Evolutionary conservation across 495 filamentous ascomycete genomes (phyloP).

Genomic region (Penicillium canariense): DNA sequence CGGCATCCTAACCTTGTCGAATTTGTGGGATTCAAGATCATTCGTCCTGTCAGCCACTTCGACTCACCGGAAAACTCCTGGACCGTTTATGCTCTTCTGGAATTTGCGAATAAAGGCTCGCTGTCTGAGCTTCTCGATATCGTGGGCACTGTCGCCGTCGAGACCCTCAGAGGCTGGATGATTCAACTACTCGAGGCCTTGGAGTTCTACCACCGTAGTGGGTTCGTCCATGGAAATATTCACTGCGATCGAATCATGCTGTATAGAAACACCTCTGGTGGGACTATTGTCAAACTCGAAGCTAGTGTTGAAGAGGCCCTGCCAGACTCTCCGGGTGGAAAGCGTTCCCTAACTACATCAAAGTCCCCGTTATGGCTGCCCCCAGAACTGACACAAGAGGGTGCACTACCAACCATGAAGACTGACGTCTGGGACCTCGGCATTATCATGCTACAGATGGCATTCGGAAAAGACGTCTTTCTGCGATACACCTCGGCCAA

Average conservation of each 20-base stretch:
- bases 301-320: constrained; percentile 44
- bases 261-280: constrained; percentile 37
- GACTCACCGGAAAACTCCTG: constrained; percentile 48
- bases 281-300: constrained; percentile 45
- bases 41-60: constrained; percentile 33
- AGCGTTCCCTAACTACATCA: constrained; percentile 53
- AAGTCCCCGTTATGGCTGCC: constrained; percentile 81
- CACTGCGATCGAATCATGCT: constrained; percentile 76
- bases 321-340: constrained; percentile 26
- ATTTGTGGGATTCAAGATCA: constrained; percentile 78
- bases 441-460: constrained; percentile 85
- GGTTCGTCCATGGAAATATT: constrained; percentile 75
- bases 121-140: constrained; percentile 78
- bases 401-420: constrained; percentile 65
- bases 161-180: constrained; percentile 78
- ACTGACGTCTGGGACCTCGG: constrained; percentile 95
- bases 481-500: constrained; percentile 76
- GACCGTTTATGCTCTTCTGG: constrained; percentile 78
- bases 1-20: constrained; percentile 75
- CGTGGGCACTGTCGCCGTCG: constrained; percentile 66
- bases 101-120: constrained; percentile 77
- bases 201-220: constrained; percentile 79
- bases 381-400: constrained; percentile 67
- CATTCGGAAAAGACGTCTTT: constrained; percentile 77
- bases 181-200: constrained; percentile 87